These are phyloP conservation scores for Purshia tridentata DNA, from an alignment of 306 rosid species.

Conservation along the genomic window DNA sequence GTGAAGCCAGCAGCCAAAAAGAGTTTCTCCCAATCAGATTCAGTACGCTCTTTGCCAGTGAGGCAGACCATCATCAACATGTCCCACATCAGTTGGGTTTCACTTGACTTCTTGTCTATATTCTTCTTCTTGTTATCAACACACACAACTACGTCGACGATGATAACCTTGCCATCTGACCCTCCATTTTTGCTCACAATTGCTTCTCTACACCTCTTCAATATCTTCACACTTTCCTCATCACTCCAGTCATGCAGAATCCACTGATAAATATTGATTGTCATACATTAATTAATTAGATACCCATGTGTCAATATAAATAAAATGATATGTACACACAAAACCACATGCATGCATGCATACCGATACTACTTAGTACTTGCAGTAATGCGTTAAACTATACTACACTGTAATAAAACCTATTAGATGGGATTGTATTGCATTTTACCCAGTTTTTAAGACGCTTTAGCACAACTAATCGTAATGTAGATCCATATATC, in stretches of 20 bases:
- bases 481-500: too few species aligned
- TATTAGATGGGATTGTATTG: too few species aligned
- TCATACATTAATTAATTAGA: background rate
- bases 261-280: conserved; percentile 14
- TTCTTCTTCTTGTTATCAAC: background rate
- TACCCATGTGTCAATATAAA: too few species aligned
- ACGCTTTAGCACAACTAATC: too few species aligned
- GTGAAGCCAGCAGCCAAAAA: conserved; percentile 21
- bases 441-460: too few species aligned
- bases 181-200: conserved; percentile 18
- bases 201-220: conserved; percentile 32
- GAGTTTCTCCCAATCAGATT: conserved; percentile 23
- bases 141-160: conserved; percentile 19
- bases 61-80: conserved; percentile 24
- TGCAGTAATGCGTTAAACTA: too few species aligned
- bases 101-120: background rate
- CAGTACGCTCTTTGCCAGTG: conserved; percentile 22
- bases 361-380: too few species aligned
- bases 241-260: conserved; percentile 40
- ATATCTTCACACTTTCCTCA: conserved; percentile 25
- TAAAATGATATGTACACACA: background rate
- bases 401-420: too few species aligned
- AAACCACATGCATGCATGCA: background rate
- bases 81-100: conserved; percentile 27
- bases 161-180: conserved; percentile 27